Percentiles rank a stretch among this genome's conserved stretches.
phyloP scores from a whole-genome alignment of 2,329 filamentous ascomycete species.

The Erysiphe pulchra region DNA sequence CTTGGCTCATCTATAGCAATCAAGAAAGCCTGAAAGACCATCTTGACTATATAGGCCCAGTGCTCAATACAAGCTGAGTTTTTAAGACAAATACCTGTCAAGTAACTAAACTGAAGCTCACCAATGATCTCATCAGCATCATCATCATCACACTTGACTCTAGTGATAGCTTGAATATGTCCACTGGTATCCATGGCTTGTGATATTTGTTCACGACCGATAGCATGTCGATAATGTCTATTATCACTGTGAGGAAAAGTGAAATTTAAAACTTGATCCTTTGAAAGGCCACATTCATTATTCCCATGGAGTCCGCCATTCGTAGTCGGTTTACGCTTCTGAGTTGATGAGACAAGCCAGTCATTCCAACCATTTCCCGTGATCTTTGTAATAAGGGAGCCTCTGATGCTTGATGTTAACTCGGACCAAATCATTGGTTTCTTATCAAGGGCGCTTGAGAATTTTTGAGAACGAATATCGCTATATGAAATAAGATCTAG shows the following conservation, averaged over 20 bases:
- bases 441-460: neutral
- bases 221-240: conserved; percentile 1
- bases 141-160: conserved; percentile 12
- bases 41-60: conserved; percentile 29
- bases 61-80: conserved; percentile 34
- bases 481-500: conserved; percentile 9
- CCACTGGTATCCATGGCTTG: conserved; percentile 23
- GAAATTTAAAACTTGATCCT: conserved; percentile 22
- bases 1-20: conserved; percentile 19
- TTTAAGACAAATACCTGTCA: conserved; percentile 29
- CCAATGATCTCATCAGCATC: conserved; percentile 23
- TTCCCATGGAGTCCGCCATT: conserved; percentile 9
- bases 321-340: conserved; percentile 17
- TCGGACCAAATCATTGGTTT: conserved; percentile 22
- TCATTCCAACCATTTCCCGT: conserved; percentile 18
- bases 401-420: conserved; percentile 23
- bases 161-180: conserved; percentile 20
- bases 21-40: conserved; percentile 24
- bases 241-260: conserved; percentile 16
- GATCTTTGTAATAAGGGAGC: conserved; percentile 20
- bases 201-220: conserved; percentile 17
- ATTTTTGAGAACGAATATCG: conserved; percentile 1
- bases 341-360: conserved; percentile 28
- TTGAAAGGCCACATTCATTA: conserved; percentile 12
- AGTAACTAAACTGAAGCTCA: conserved; percentile 33